Base-by-base conservation (phyloP, 1,284 basidiomycete species). In the Coniophora puteana region DNA sequence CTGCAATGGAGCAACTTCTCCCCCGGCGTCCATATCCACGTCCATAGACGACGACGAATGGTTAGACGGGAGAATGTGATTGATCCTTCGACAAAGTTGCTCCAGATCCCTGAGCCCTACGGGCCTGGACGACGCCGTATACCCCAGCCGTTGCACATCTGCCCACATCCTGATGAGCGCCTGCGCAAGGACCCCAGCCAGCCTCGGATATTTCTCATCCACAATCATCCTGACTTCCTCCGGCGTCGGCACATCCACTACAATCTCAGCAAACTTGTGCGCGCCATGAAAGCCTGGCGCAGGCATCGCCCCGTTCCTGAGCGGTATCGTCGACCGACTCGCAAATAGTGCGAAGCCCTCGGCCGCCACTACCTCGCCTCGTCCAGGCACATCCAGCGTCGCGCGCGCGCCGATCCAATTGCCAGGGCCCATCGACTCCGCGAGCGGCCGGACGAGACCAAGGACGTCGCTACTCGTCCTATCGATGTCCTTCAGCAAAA, bases 401-500 rank as follows among this genome's bases (percentile, higher is more conserved):
- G 87, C 89, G 13, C 82, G 71, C 6, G 76, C 74, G 17, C 94
- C 94, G 33, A 92, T 78, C 70, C 80, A 82, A 41, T 87, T 87
- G 3, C 80, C 83, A 4, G 75, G 63, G 1, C 76, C 70, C n/a
- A 95, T 68, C 20, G 86, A 88, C 55, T 95, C 87, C 1, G 88
- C 74, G 16, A 98, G 74, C 4, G 90, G 88, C 34, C 90, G 83
- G 50, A 95, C 72, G 18, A 88, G 76, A 0, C 89, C 89, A 5
- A 96, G 75, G 5, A 96, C 84, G 55, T 97, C 93, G 46, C 74
- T 83, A 45, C 86, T 88, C 11, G 85, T 93, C 40, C 83, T 75
- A 63, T 99, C 96, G 36, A 99, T 83, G 56, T 98, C 93, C 58
- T 96, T 87, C 32, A 99, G 78, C 3, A 99, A 82, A 3, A 99